phyloP scores from a whole-genome alignment of 306 rosid genomes.

The Sphenostylis stenocarpa region DNA sequence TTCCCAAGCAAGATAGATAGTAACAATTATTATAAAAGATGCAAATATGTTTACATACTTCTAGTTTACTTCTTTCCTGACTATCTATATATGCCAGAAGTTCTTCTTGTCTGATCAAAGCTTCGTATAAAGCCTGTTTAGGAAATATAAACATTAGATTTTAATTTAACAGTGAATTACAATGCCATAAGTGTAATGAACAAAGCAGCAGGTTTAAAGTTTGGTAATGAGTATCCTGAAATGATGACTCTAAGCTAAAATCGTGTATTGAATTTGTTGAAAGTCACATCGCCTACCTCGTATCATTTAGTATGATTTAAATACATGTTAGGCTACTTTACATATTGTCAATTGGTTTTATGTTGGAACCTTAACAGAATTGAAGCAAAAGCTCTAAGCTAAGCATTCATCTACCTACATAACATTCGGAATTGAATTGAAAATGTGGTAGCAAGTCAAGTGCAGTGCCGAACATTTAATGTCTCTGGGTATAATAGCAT shows the following conservation, averaged over 20 bases:
- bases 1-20: slow-evolving; percentile 8
- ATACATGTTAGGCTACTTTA: too few species aligned
- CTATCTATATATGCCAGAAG: slow-evolving; percentile 80
- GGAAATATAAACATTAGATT: slow-evolving; percentile 17
- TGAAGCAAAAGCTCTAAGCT: not conserved
- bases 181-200: not conserved
- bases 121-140: slow-evolving; percentile 75
- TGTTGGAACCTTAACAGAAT: too few species aligned
- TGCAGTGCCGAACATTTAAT: not conserved
- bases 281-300: too few species aligned
- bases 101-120: slow-evolving; percentile 87
- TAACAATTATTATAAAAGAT: not conserved
- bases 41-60: slow-evolving; percentile 42
- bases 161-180: slow-evolving; percentile 15
- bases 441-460: not conserved
- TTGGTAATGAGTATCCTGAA: not conserved
- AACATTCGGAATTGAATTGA: not conserved
- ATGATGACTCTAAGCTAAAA: not conserved
- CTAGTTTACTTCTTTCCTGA: slow-evolving; percentile 55
- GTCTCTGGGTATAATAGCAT: not conserved
- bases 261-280: not conserved
- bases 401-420: not conserved
- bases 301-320: too few species aligned
- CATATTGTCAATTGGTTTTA: too few species aligned
- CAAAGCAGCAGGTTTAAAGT: slow-evolving; percentile 5